A percentile compares a stretch with the other conserved stretches of the same genome.
These are phyloP conservation scores for Talaromyces sp. DNA, from an alignment of 2,329 filamentous ascomycete genomes.

Conservation along the genomic window DNA sequence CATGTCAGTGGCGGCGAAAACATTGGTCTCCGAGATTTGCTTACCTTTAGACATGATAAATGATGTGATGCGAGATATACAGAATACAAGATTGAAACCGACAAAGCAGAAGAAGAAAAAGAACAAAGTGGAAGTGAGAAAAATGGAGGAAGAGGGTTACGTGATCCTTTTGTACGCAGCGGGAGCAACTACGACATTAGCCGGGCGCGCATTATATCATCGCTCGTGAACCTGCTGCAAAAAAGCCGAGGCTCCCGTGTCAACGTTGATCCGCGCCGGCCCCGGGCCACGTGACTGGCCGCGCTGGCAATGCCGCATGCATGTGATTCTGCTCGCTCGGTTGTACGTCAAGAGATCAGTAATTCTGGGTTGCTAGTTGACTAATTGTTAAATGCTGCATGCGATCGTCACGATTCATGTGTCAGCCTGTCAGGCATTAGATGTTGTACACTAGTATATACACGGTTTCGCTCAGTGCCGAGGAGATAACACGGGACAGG, in stretches of 20 bases:
- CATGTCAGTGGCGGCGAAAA: neutral
- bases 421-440: neutral
- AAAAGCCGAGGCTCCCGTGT: conserved; percentile 27
- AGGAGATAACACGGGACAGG: neutral
- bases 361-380: neutral
- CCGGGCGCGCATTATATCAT: conserved; percentile 7
- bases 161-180: conserved; percentile 10
- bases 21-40: neutral
- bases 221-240: conserved; percentile 6
- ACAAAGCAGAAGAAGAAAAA: neutral
- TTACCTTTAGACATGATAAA: conserved; percentile 39
- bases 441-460: neutral
- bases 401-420: neutral
- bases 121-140: neutral
- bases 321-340: neutral
- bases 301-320: neutral
- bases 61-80: neutral
- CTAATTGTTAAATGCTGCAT: neutral
- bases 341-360: neutral
- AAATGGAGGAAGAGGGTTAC: neutral
- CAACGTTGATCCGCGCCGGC: conserved; percentile 17
- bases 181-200: neutral
- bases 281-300: neutral
- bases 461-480: neutral
- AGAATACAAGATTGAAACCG: neutral